Base-by-base conservation (phyloP, 2,329 filamentous ascomycete species). In the Neoarthrinium moseri region DNA sequence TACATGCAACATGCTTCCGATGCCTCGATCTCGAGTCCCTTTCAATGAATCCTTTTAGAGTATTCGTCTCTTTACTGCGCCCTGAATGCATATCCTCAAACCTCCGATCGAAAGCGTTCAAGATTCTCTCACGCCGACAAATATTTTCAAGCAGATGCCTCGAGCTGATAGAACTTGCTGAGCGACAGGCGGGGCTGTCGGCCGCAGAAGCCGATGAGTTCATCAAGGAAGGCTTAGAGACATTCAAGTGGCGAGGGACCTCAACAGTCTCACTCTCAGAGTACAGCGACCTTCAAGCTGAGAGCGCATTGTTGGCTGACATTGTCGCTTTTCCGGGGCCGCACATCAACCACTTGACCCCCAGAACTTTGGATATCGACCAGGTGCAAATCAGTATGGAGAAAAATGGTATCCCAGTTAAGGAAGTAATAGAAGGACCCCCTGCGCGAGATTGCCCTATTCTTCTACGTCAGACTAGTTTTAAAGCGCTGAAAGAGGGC, bases 341-440 rank as follows among this genome's bases (percentile, higher is more conserved):
- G 10, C 40, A 43, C 29, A 43, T 43, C 26, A 43, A 43, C 13
- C 40, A 34, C 8, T 22, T 33, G 26, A 43, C 40, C 7, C 40
- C 40, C 11, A 27, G 40, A 17, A 43, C 40, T n/a, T 29, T 43
- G 12, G 29, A 43, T 13, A 43, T 43, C 20, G 40, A 43, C 7
- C 27, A 22, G 18, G 40, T 43, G 5, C 29, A 43, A n/a, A 17
- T 21, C 1, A 18, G 21, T 4, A 43, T 43, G 40, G 26, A 23
- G 17, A 43, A 43, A 18, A 18, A 43, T 11, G 40, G 40, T 6
- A 43, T 43, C 15, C 40, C 40, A 15, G 17, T 43, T 3, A 34
- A 43, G 27, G 40, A 32, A 22, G 18, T 43, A 2, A 43, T 43
- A 5, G 40, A 43, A 29, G 26, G 40, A 6, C 40, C 40, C 10